A percentile compares a stretch with the other conserved stretches of the same genome.
phyloP scores from a whole-genome alignment of 2,329 filamentous ascomycete species.

The Dothideomycetidae sp. region DNA sequence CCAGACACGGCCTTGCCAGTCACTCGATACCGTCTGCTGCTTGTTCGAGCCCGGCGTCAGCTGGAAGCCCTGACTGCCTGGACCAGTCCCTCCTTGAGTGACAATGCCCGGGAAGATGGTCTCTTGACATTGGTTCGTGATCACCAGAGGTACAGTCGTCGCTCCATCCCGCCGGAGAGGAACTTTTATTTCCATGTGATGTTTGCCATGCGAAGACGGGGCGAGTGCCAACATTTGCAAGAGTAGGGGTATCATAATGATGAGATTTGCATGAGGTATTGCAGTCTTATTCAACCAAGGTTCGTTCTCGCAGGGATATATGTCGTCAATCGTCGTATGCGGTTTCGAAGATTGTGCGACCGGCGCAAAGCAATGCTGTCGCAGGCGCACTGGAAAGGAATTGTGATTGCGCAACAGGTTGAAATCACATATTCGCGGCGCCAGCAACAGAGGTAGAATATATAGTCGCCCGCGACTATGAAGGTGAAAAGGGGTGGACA shows the following conservation, averaged over 20 bases:
- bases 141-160: conserved; percentile 36
- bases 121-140: conserved; percentile 58
- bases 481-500: conserved; percentile 1
- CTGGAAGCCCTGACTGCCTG: conserved; percentile 53
- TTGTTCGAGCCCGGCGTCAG: conserved; percentile 44
- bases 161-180: conserved; percentile 15
- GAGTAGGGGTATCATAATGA: conserved; percentile 3
- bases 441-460: conserved; percentile 5
- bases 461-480: conserved; percentile 6
- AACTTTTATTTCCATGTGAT: conserved; percentile 21
- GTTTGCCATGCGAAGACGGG: conserved; percentile 10
- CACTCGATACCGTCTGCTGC: conserved; percentile 50
- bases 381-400: too few species aligned
- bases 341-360: too few species aligned
- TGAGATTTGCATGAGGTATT: neutral
- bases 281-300: too few species aligned
- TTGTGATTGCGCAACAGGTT: neutral
- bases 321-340: too few species aligned
- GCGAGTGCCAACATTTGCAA: conserved; percentile 2
- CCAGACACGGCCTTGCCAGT: conserved; percentile 76
- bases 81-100: conserved; percentile 57
- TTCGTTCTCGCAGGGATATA: too few species aligned
- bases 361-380: too few species aligned
- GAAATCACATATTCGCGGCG: too few species aligned
- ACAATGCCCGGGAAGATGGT: conserved; percentile 64